Base-by-base conservation (phyloP, 2,329 filamentous ascomycete species). In the Xylogone sp. region DNA sequence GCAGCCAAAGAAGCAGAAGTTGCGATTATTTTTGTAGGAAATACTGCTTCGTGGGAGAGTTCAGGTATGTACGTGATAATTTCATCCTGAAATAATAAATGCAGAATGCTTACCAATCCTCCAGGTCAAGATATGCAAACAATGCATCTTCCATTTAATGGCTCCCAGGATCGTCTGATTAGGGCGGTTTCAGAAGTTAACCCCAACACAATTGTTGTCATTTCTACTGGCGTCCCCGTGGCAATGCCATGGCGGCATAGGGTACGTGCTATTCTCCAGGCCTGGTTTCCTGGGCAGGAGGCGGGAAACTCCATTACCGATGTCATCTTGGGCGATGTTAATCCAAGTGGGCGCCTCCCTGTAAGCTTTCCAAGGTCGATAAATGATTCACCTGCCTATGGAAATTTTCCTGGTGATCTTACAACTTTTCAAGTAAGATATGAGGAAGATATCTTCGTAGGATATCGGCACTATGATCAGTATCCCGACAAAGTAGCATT, bases 341-440 rank as follows among this genome's bases (percentile, higher is more conserved):
- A 88, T 60, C 83, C 84, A 0, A 89, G 83, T 46, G 90, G 90
- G 16, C 83, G 85, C 48, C 72, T 96, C 2, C 90, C 90, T 0
- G 95, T 84, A 31, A 83, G 76, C 1, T 88, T 86, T 69, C 86
- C 85, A 1, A 73, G 72, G 49, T 70, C 68, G 19, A 64, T 82
- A 3, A 77, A 84, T 61, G 82, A 86, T 60, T 86, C 84, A 51
- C 84, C 84, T 1, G 81, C 82, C 0, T 83, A 83, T 65, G 73
- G 84, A 54, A 87, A 87, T 68, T 88, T 68, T 56, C 68, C 67
- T 1, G 66, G 76, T 2, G 54, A 66, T 18, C 65, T 64, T 1
- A 78, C 80, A 49, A 24, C n/a, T 3, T 73, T 83, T 45, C 75
- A 79, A 56, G 81, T 84, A 2, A 70, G 83, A 2, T 88, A 88